Evolutionary conservation across 2,329 filamentous ascomycete species (phyloP).

Genomic region (Trichophyton simii): DNA sequence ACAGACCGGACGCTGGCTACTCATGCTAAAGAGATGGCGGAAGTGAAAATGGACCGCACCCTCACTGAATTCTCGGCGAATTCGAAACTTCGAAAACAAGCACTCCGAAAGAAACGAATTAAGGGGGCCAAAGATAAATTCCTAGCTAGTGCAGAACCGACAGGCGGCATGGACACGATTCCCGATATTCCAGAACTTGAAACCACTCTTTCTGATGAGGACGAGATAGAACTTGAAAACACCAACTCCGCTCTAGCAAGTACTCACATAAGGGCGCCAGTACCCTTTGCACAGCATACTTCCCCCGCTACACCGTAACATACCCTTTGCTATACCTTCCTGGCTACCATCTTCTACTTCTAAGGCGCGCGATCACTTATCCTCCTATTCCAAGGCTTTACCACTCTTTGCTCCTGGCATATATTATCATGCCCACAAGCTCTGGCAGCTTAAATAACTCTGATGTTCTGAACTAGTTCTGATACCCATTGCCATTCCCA

Average conservation of each 20-base stretch:
- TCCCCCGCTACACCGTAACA: background rate
- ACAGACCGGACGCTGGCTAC: conserved; percentile 61
- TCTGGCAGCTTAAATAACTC: background rate
- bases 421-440: background rate
- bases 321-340: background rate
- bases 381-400: too few species aligned
- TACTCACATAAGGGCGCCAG: background rate
- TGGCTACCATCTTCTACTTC: background rate
- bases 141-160: background rate
- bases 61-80: conserved; percentile 45
- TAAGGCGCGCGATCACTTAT: background rate
- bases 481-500: background rate
- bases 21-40: conserved; percentile 65
- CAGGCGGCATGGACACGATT: background rate
- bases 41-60: conserved; percentile 57
- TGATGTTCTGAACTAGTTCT: background rate
- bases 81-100: conserved; percentile 27
- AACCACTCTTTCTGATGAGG: background rate
- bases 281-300: background rate
- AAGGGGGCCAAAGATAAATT: background rate
- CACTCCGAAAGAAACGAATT: conserved; percentile 8
- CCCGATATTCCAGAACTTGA: background rate
- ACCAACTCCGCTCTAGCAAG: background rate
- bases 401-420: background rate
- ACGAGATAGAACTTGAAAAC: background rate